Base-by-base conservation (phyloP, 192 early-diverging fungal genomes). In the Coemansia asiatica region DNA sequence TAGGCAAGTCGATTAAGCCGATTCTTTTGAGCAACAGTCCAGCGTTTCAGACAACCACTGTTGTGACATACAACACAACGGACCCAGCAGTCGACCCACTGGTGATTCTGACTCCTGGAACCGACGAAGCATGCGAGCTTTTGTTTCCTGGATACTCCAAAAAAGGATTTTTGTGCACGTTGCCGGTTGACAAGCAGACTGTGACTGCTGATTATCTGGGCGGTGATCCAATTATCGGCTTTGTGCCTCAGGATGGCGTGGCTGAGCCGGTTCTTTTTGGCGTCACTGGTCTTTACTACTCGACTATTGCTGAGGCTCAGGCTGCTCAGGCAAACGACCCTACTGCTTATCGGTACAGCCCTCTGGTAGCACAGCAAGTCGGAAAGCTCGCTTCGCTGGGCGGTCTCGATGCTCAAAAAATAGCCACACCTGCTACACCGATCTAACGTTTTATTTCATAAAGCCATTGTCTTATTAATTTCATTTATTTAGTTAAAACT, bases 191-290 rank as follows among this genome's bases (percentile, higher is more conserved):
- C 26, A 60, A 61, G 18, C 76, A 79, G 65, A n/a, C n/a, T 4
- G 54, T 79, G 7, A 66, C 64, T 6, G 55, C 40, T 18, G 76
- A 79, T 33, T 70, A 67, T 21, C 54, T 79, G 19, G 76, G 76
- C n/a, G 76, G 76, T 13, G 71, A 79, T 59, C 68, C 76, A 6
- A 79, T 79, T 54, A 67, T 79, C 48, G 76, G 71, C 1, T 74
- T 69, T 49, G 69, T 66, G 13, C 22, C 19, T 3, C 76, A 73
- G 53, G 53, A 48, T 4, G 50, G 46, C 3, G 68, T 67, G 0
- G 46, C 76, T 8, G 35, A 63, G 21, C 71, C 68, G 8, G 68
- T 70, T 55, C 76, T 79, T 6, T 67, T 74, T 21, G 76, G 76
- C 25, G 59, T 79, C 6, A 67, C 76, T 0, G 76, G 76, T 0